phyloP scores from a whole-genome alignment of 2,329 filamentous ascomycete genomes.

The Apiospora phragmitis region DNA sequence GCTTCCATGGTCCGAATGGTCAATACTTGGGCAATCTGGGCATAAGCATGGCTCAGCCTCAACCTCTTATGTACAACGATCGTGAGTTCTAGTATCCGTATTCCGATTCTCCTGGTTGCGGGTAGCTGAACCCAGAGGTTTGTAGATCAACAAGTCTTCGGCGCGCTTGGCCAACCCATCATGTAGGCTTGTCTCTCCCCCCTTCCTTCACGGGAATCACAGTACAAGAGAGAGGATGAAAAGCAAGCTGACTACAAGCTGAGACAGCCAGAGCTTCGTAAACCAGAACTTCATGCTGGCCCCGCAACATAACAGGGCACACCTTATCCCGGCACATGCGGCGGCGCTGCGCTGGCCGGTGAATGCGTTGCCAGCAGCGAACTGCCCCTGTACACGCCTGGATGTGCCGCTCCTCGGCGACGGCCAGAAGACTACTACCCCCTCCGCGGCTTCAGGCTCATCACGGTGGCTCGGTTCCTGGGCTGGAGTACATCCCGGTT shows the following conservation, averaged over 20 bases:
- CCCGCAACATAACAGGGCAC: too few species aligned
- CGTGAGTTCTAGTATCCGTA: background rate
- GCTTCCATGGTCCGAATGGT: background rate
- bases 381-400: background rate
- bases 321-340: background rate
- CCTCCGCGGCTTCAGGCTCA: background rate
- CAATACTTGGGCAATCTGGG: background rate
- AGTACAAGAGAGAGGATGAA: background rate
- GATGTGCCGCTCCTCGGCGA: constrained; percentile 3
- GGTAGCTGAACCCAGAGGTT: background rate
- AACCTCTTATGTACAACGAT: background rate
- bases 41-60: background rate
- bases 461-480: background rate
- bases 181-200: background rate
- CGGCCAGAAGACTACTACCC: constrained; percentile 13
- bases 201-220: too few species aligned
- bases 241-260: background rate
- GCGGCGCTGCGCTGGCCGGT: background rate
- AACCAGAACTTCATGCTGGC: too few species aligned
- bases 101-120: background rate
- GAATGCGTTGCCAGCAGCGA: background rate
- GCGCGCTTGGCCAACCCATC: background rate
- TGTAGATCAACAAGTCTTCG: background rate
- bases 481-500: background rate
- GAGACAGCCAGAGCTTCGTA: background rate